Conservation (phyloP, 371 early-diverging fungal species). For the Mucor circinelloides region DNA sequence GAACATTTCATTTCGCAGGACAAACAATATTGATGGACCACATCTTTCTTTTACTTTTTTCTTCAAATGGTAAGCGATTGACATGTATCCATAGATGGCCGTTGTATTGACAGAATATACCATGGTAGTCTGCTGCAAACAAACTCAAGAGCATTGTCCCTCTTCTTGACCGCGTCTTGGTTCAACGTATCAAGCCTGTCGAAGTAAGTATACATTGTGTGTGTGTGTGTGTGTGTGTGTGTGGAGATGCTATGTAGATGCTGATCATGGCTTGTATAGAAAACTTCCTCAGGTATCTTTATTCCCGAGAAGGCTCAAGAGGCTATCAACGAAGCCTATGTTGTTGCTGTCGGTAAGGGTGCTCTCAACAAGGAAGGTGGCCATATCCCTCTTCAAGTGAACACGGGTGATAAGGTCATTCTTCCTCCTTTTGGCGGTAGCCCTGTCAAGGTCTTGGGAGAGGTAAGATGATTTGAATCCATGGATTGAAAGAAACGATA, state of each 20-base stretch:
- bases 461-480: slow-evolving; percentile 53
- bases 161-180: slow-evolving; percentile 95
- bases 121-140: slow-evolving; percentile 36
- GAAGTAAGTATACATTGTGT: slow-evolving; percentile 59
- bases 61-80: background rate
- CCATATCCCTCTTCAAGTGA: slow-evolving; percentile 78
- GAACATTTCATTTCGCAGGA: background rate
- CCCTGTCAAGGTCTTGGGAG: slow-evolving; percentile 85
- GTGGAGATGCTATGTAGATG: background rate
- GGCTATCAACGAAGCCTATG: slow-evolving; percentile 89
- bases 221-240: no score
- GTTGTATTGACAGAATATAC: background rate
- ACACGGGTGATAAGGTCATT: slow-evolving; percentile 92
- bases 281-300: slow-evolving; percentile 94
- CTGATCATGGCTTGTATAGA: slow-evolving; percentile 44
- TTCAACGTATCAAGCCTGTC: slow-evolving; percentile 94
- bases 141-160: slow-evolving; percentile 62
- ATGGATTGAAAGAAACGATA: background rate
- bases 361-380: slow-evolving; percentile 85
- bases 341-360: slow-evolving; percentile 95
- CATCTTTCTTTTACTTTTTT: slow-evolving; percentile 1
- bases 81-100: background rate
- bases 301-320: slow-evolving; percentile 99
- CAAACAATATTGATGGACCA: background rate
- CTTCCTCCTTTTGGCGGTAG: slow-evolving; percentile 95